Evolutionary conservation across 169 alveolate genomes (phyloP), one percentile per base, ranked within the genome.

Genomic region (Eimeria brunetti): DNA sequence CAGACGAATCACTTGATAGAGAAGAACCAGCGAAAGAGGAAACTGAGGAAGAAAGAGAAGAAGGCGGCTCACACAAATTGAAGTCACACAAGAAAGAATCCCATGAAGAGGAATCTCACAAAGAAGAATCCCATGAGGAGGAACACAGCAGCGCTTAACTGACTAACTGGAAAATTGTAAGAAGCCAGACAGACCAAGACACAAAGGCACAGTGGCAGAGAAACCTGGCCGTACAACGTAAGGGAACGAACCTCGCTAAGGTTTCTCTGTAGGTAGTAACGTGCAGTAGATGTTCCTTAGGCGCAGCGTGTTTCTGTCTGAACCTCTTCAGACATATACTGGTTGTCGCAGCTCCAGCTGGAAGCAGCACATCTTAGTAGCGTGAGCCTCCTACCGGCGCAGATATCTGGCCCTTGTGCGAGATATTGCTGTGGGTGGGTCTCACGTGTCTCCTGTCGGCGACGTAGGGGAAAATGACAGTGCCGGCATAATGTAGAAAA

Each of bases 101-200:
- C 9, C 86, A 76, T 3, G 41, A 76, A 44, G 64, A 76, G 86
- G 86, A 76, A 18, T 76, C 58, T 20, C 33, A 44, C 38, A 44
- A 38, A 27, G 84, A 75, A 22, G 84, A 75, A 27, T 75, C 86
- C 44, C 86, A 76, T n/a, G 60, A 76, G 60, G 86, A 76, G 62
- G 80, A 30, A 16, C 80, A 33, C 51, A 36, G 2, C 27, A 14
- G 20, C 27, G 80, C 33, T 27, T 69, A 36, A 69, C n/a, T 16
- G 14, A 53, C 14, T 14, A 33, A 12, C 46, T 33, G 80, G 30
- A 9, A 69, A 16, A 69, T 33, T 0, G 51, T 0, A 12, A 69
- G 16, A 69, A 60, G 30, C 27, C 11, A 24, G 7, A 22, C 14
- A 60, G 30, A 60, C 33, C 69, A 5, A 14, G 22, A 22, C n/a